phyloP scores from a whole-genome alignment of 2,329 filamentous ascomycete genomes.

The Xylariaceae sp. region DNA sequence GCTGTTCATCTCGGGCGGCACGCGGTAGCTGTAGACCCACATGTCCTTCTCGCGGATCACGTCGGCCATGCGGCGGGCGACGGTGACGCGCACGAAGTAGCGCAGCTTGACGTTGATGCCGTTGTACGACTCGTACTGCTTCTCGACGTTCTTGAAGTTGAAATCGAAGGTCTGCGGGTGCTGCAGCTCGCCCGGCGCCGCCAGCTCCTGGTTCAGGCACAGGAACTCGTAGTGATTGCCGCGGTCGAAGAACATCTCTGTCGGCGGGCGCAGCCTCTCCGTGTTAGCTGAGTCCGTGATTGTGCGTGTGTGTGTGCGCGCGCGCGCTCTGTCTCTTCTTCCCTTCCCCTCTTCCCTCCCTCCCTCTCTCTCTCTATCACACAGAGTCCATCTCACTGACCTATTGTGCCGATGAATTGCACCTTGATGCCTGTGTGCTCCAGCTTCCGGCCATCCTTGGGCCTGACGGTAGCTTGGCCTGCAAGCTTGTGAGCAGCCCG shows the following conservation, averaged over 20 bases:
- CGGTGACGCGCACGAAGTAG: constrained; percentile 96
- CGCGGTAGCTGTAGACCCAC: constrained; percentile 98
- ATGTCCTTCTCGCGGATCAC: constrained; percentile 98
- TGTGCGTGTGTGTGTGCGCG: neutral
- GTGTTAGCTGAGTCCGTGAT: constrained; percentile 3
- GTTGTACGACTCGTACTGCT: constrained; percentile 99
- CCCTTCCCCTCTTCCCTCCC: too few species aligned
- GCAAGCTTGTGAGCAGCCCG: constrained; percentile 2
- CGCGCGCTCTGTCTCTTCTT: too few species aligned
- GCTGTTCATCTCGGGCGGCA: constrained; percentile 95
- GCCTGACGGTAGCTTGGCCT: constrained; percentile 92
- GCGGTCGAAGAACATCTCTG: constrained; percentile 99
- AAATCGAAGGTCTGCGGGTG: constrained; percentile 98
- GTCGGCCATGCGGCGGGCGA: constrained; percentile 93
- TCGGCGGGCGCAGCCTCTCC: constrained; percentile 3
- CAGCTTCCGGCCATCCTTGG: constrained; percentile 95
- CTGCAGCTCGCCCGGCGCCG: constrained; percentile 92
- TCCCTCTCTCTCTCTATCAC: too few species aligned
- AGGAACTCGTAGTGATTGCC: constrained; percentile 99
- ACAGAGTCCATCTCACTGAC: too few species aligned
- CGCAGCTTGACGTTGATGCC: constrained; percentile 99
- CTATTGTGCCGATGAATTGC: constrained; percentile 98
- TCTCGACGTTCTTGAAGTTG: constrained; percentile 99
- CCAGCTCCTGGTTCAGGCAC: constrained; percentile 91
- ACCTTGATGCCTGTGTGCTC: constrained; percentile 99